Conservation (phyloP, 2,329 filamentous ascomycete genomes). For the Iodosphaeria phyllophila region DNA sequence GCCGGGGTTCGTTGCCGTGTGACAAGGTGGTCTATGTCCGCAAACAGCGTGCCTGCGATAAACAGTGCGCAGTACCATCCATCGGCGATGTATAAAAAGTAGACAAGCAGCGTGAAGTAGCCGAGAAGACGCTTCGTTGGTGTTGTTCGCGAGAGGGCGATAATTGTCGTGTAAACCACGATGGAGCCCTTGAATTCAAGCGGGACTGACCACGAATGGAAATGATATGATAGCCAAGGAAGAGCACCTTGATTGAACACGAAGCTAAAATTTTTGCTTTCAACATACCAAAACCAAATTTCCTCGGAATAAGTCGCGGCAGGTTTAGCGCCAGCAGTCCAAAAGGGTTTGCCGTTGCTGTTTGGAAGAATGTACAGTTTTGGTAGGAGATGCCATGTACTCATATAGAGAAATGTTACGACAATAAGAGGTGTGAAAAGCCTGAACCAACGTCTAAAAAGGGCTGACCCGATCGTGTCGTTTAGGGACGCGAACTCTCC, state of each 20-base stretch:
- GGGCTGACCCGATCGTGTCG: slow-evolving; percentile 24
- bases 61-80: slow-evolving; percentile 44
- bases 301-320: too few species aligned
- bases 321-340: too few species aligned
- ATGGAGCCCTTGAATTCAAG: slow-evolving; percentile 46
- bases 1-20: slow-evolving; percentile 28
- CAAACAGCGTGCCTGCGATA: slow-evolving; percentile 38
- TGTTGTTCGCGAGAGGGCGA: slow-evolving; percentile 37
- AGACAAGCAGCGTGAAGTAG: slow-evolving; percentile 32
- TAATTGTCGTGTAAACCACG: slow-evolving; percentile 35
- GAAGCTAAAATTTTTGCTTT: slow-evolving; percentile 53
- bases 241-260: slow-evolving; percentile 38
- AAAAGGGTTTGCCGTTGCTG: slow-evolving; percentile 18
- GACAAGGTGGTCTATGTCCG: slow-evolving; percentile 39
- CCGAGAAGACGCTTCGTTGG: slow-evolving; percentile 34
- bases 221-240: slow-evolving; percentile 38
- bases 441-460: slow-evolving; percentile 29
- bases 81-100: slow-evolving; percentile 51
- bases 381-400: slow-evolving; percentile 32
- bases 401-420: slow-evolving; percentile 33
- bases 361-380: slow-evolving; percentile 24
- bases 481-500: slow-evolving; percentile 21
- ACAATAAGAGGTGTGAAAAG: slow-evolving; percentile 31
- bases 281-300: slow-evolving; percentile 27
- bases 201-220: slow-evolving; percentile 45